A percentile compares a stretch with the other conserved stretches of the same genome.
Evolutionary conservation across 495 filamentous ascomycete genomes (phyloP).

Genomic region (Penicillium odoratum): DNA sequence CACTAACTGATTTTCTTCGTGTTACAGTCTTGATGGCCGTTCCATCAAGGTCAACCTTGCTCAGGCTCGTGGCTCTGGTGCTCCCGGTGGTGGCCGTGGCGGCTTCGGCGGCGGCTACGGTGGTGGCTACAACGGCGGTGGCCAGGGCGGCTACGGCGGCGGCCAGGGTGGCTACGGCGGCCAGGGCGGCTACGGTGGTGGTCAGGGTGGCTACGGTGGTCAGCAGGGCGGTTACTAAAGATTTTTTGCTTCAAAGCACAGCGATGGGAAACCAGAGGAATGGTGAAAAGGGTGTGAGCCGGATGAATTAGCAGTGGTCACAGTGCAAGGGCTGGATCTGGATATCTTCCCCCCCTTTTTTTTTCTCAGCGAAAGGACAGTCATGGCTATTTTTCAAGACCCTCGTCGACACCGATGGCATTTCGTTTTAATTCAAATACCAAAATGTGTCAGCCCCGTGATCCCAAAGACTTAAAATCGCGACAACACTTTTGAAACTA

Average conservation of each 20-base stretch:
- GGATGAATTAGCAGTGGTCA: neutral
- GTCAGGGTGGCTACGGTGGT: neutral
- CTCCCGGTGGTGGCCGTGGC: slow-evolving; percentile 3
- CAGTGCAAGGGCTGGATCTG: neutral
- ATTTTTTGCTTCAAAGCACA: neutral
- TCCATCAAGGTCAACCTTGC: slow-evolving; percentile 17
- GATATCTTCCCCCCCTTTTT: neutral
- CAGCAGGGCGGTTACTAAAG: neutral
- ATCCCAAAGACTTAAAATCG: neutral
- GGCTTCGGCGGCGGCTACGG: slow-evolving; percentile 1
- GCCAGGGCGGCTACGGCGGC: slow-evolving; percentile 1
- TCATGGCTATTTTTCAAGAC: neutral
- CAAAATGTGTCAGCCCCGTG: neutral
- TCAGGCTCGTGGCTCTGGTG: slow-evolving; percentile 12
- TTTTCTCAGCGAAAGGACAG: neutral
- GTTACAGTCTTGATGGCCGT: slow-evolving; percentile 18
- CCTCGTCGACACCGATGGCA: neutral
- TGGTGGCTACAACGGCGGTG: neutral
- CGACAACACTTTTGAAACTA: neutral
- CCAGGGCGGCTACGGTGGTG: neutral
- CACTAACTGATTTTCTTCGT: neutral
- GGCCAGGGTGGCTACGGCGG: neutral
- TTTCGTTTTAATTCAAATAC: slow-evolving; percentile 1
- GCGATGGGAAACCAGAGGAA: neutral
- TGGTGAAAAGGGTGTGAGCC: neutral